Base-by-base conservation (phyloP, 805 yeast genomes). In the Vanderwaltozyma verrucispora region DNA sequence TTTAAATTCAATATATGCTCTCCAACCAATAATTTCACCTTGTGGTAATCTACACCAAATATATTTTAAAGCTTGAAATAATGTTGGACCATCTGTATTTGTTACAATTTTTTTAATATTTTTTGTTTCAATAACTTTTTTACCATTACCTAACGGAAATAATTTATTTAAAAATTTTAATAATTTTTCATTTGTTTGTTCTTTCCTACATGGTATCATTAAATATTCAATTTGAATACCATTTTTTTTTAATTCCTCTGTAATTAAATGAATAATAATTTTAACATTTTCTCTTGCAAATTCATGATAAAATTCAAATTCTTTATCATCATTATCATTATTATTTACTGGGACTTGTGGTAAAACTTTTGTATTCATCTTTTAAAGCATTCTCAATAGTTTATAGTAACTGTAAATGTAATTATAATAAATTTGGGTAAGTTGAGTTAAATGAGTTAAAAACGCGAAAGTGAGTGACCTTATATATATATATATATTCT, bases 41-140 rank as follows among this genome's bases (percentile, higher is more conserved):
- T 78, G 80, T 8, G 89, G 89, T 16, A 88, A 60, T 41, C 96
- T 67, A 42, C 88, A 74, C 96, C 96, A 87, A 32, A 85, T 65
- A 60, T 83, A 87, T 54, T 85, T 86, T 41, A 87, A 64, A 1
- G 80, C 80, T 39, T 85, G 72, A 27, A 82, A 75, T 29, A 87
- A 61, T 1, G 88, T 80, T 55, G 73, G 78, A 39, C 76, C 85
- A 46, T 83, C 86, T 0, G 78, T 68, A 35, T 63, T 50, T 33
- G 66, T 56, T 5, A 82, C 65, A 2, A 70, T 63, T 20, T 64
- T 56, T 21, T 31, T 30, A 18, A 41, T 37, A 28, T 65, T 61
- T 28, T 75, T 51, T 5, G 61, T 60, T 21, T 68, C 68, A 2
- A 67, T 51, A 18, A 79, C 61, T 19, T 69, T 66, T 27, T 53